Base-by-base conservation (phyloP, 2,329 filamentous ascomycete genomes). In the Fusarium compactum region DNA sequence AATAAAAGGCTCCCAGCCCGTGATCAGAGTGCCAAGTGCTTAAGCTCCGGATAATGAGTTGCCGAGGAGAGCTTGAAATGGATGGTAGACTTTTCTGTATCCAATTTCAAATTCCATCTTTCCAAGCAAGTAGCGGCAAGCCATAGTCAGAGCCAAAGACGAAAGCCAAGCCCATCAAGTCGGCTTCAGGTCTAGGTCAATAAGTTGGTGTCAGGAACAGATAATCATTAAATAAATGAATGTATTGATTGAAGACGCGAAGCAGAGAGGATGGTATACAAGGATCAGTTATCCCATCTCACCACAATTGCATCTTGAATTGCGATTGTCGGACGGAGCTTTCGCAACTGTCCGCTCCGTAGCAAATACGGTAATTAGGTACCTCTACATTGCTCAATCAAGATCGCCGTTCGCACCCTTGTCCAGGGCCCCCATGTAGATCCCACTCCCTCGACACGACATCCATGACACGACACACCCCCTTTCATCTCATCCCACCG, bases 381-480 rank as follows among this genome's bases (percentile, higher is more conserved):
- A 60, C 54, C 53, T 56, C 32, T 61, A 57, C 55, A 38, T 67
- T 67, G 45, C 51, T 52, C 38, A 56, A 71, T 71, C 68, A 56
- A 70, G 68, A 70, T 70, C 67, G 67, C 46, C 63, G 58, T 22
- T 48, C 57, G 54, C 51, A 70, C 53, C 67, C 66, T 63, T 46
- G 58, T 27, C 47, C 55, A 61, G 63, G 40, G 32, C 50, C 59
- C 52, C 52, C 62, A 62, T 47, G 62, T 22, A 67, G 62, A 67
- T 62, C 62, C 45, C 50, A 67, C 56, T 67, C 53, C 63, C 54
- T 48, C 58, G 27, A 66, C 62, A 55, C 65, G 38, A 70, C 45
- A 58, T 62, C 48, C 66, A 56, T 61, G 54, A 70, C 67, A 70
- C 67, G 47, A 67, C 66, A 69, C 66, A 60, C 67, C 63, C 67